Evolutionary conservation across 169 alveolate species (phyloP).

Genomic region (Neospora caninum): DNA sequence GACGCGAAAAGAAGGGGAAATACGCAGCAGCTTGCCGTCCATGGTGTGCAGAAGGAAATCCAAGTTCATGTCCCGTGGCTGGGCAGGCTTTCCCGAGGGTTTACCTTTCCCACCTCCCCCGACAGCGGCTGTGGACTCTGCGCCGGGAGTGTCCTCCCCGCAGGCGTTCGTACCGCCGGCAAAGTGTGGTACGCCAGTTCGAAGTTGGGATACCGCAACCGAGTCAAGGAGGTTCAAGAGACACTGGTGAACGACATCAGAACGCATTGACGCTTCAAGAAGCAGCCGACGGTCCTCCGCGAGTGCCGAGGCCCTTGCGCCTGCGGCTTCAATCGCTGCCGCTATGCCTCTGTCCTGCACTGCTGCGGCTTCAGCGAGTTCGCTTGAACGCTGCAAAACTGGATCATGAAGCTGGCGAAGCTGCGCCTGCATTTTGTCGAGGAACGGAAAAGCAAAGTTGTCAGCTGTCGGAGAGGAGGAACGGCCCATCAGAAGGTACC

Average conservation of each 20-base stretch:
- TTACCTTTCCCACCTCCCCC: not conserved
- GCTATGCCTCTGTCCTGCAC: not conserved
- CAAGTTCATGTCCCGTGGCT: not conserved
- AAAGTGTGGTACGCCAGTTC: slow-evolving; percentile 19
- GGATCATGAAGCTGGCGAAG: not conserved
- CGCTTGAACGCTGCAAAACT: not conserved
- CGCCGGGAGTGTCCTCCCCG: not conserved
- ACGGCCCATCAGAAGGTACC: not conserved
- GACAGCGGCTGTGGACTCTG: no score
- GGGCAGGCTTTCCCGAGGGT: not conserved
- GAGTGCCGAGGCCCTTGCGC: not conserved
- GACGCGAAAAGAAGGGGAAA: slow-evolving; percentile 32
- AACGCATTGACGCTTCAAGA: not conserved
- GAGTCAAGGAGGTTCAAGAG: slow-evolving; percentile 42
- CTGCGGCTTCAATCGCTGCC: slow-evolving; percentile 40
- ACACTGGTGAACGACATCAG: slow-evolving; percentile 53
- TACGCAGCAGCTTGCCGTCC: slow-evolving; percentile 56
- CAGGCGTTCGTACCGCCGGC: not conserved
- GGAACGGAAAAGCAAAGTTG: not conserved
- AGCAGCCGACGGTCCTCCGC: not conserved
- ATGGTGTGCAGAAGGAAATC: slow-evolving; percentile 54
- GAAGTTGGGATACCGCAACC: not conserved
- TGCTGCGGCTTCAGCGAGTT: not conserved
- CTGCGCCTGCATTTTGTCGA: slow-evolving; percentile 5
- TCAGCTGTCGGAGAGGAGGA: slow-evolving; percentile 2